Base-by-base conservation (phyloP, 345 rosid genomes). In the Gossypium arboreum region DNA sequence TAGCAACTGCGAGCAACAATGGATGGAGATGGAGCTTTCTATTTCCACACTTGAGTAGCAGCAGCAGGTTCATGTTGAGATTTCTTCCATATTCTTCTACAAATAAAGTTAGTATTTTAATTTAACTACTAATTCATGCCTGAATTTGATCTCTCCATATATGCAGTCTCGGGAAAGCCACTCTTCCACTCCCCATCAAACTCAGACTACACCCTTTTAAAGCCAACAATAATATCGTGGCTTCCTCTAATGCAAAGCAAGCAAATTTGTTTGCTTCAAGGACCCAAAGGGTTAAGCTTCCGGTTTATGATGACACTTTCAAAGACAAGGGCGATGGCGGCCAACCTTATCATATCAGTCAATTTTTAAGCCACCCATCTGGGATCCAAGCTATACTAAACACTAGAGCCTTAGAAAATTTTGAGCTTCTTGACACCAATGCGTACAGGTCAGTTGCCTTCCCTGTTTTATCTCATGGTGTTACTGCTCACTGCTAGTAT, bases 301-400 rank as follows among this genome's bases (percentile, higher is more conserved):
- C 92, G 61, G 79, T 60, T 73, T 78, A 50, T 62, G 81, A 73
- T 17, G 76, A 55, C 75, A 79, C 57, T 44, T 10, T 61, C 25
- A 10, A 15, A 4, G 17, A 15, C 62, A 24, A 58, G 20, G 60
- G n/a, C 34, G 7, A 18, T 9, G 58, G 17, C 1, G 78, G 65
- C 60, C 78, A 84, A 61, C 34, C 75, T 44, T 85, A 80, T 41
- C 85, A 86, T 65, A 83, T 91, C 45, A 77, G 83, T 70, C 89
- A 88, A 39, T 93, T 93, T 68, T 55, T 93, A 75, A 85, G 78
- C 54, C 92, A 91, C 24, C 92, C 94, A 41, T 85, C 86, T 50
- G 98, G 97, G 11, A 80, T 88, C 80, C 77, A 90, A 76, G 89
- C 94, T 56, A 76, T 93, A 45, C 80, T 93, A 79, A 93, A 93